Conservation (phyloP, 805 yeast genomes). For the Pichia cephalocereana region DNA sequence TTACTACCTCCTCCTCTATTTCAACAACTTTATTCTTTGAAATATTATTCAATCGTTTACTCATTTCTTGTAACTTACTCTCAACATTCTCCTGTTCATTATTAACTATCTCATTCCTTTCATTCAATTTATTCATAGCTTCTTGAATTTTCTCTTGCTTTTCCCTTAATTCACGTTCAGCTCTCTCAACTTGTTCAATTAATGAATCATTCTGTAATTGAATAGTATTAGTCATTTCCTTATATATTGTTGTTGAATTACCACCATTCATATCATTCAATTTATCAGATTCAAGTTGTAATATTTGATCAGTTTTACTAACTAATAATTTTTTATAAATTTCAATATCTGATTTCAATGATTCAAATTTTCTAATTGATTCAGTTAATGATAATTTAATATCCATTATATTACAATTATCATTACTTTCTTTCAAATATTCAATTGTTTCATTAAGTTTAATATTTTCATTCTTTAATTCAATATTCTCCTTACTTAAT, state of each 20-base stretch:
- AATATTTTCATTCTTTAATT: background rate
- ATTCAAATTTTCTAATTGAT: background rate
- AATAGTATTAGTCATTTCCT: constrained; percentile 2
- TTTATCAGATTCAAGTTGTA: constrained; percentile 2
- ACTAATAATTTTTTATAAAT: constrained; percentile 5
- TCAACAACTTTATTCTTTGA: background rate
- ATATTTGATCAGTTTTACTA: constrained; percentile 4
- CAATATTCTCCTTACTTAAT: background rate
- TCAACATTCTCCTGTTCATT: constrained; percentile 6
- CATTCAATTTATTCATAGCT: background rate
- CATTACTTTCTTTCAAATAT: background rate
- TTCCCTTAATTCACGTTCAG: background rate
- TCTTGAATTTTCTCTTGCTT: background rate
- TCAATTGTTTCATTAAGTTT: background rate
- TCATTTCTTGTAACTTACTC: constrained; percentile 2
- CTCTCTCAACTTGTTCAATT: constrained; percentile 2
- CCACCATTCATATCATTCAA: background rate
- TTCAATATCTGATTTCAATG: constrained; percentile 2
- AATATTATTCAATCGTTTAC: background rate
- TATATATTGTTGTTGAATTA: background rate
- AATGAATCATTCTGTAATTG: constrained; percentile 2
- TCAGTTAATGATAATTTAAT: background rate
- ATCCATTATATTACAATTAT: background rate
- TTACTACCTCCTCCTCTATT: background rate
- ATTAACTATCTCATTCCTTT: background rate